phyloP scores from a whole-genome alignment of 495 filamentous ascomycete genomes.

The Penicillium bovifimosum region DNA sequence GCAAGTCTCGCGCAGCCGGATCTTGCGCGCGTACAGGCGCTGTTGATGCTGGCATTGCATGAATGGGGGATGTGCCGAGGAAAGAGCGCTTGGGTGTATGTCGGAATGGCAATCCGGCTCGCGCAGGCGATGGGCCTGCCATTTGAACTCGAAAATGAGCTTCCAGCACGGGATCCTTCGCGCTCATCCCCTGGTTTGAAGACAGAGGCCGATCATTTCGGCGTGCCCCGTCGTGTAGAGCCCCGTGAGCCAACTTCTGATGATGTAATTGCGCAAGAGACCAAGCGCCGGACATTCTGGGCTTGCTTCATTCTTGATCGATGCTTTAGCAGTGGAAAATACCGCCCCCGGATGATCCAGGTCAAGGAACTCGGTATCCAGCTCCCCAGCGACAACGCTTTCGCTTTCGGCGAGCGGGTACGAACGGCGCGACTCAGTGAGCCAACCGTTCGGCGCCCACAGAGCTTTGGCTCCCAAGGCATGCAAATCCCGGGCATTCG shows the following conservation, averaged over 20 bases:
- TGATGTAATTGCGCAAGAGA: constrained; percentile 64
- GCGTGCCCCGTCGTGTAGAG: constrained; percentile 30
- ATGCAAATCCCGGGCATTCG: constrained; percentile 45
- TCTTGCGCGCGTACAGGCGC: constrained; percentile 67
- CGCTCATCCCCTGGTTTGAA: constrained; percentile 36
- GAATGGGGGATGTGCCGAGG: constrained; percentile 81
- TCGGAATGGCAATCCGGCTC: constrained; percentile 70
- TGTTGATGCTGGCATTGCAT: constrained; percentile 77
- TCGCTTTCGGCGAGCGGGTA: constrained; percentile 45
- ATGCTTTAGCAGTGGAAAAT: constrained; percentile 69
- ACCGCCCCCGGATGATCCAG: constrained; percentile 63
- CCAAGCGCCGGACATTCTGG: constrained; percentile 78
- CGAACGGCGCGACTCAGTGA: constrained; percentile 41
- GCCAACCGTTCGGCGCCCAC: constrained; percentile 33
- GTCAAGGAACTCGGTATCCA: constrained; percentile 57
- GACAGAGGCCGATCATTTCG: constrained; percentile 41
- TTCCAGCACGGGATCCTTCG: constrained; percentile 35
- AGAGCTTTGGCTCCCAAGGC: constrained; percentile 40
- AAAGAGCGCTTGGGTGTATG: constrained; percentile 69
- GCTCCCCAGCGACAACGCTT: constrained; percentile 45
- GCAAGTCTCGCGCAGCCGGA: constrained; percentile 50
- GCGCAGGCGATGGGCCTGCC: constrained; percentile 67
- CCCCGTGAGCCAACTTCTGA: constrained; percentile 42
- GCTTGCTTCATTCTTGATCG: constrained; percentile 81
- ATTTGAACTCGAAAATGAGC: constrained; percentile 53